Percentiles rank a stretch among this genome's conserved stretches.
Conservation (phyloP, 495 filamentous ascomycete genomes). For the Annulohypoxylon nitens region DNA sequence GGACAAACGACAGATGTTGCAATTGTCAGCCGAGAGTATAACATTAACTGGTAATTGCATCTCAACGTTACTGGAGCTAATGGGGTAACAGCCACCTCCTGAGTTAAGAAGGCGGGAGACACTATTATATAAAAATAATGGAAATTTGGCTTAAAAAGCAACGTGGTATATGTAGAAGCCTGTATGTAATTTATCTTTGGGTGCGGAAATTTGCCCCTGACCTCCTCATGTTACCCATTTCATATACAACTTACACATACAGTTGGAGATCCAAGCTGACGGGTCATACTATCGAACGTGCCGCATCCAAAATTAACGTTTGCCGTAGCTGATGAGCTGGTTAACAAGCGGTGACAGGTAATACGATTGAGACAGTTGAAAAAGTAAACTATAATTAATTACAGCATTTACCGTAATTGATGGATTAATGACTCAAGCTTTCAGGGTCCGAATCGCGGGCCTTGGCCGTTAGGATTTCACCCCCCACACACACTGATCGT, state of each 20-base stretch:
- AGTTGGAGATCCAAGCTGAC: background rate
- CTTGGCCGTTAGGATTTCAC: constrained; percentile 21
- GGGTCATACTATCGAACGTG: constrained; percentile 1
- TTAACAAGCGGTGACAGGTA: background rate
- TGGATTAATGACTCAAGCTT: constrained; percentile 46
- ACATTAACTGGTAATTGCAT: background rate
- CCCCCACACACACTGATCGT: constrained; percentile 22
- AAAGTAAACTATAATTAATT: constrained; percentile 20
- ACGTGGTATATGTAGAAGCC: background rate
- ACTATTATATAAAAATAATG: background rate
- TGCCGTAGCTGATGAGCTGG: background rate
- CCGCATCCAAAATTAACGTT: background rate
- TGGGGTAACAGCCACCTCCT: background rate
- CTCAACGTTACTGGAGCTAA: background rate
- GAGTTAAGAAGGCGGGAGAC: background rate
- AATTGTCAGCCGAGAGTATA: constrained; percentile 25
- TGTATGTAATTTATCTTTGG: background rate
- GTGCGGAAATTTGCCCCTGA: background rate
- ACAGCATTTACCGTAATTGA: constrained; percentile 31
- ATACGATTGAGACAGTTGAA: constrained; percentile 22
- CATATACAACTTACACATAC: background rate
- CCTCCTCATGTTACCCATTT: background rate
- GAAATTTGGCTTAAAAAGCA: background rate
- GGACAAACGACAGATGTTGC: constrained; percentile 23
- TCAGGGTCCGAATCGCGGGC: constrained; percentile 44